A percentile compares a stretch with the other conserved stretches of the same genome.
These are phyloP conservation scores for Kazachstania taianensis DNA, from an alignment of 805 yeast species.

Conservation along the genomic window DNA sequence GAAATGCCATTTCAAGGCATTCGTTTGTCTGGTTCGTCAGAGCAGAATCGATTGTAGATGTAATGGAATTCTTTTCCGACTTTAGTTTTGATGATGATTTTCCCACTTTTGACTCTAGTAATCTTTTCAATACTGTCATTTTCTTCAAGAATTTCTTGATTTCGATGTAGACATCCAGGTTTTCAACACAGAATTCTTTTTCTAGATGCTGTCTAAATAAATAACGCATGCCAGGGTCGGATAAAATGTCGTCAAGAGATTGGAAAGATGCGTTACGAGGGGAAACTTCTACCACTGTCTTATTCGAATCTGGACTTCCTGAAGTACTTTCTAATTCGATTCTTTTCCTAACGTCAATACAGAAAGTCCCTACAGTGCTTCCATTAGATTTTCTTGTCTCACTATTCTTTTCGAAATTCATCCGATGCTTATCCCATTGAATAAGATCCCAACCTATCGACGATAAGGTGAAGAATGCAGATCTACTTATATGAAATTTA, in stretches of 20 bases:
- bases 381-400: background rate
- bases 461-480: conserved; percentile 36
- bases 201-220: conserved; percentile 58
- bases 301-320: background rate
- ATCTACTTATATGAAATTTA: conserved; percentile 28
- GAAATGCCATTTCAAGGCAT: conserved; percentile 52
- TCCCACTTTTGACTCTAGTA: conserved; percentile 24
- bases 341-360: background rate
- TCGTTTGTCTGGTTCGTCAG: conserved; percentile 39
- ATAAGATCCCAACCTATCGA: conserved; percentile 33
- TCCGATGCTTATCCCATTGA: conserved; percentile 19
- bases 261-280: background rate
- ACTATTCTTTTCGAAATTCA: conserved; percentile 1
- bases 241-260: conserved; percentile 35
- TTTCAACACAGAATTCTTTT: conserved; percentile 61
- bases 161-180: conserved; percentile 59
- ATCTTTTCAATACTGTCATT: conserved; percentile 34
- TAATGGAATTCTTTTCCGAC: conserved; percentile 15
- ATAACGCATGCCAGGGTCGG: conserved; percentile 68
- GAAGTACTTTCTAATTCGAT: background rate
- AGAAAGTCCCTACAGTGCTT: too few species aligned
- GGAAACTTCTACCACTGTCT: background rate
- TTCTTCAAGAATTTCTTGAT: conserved; percentile 43
- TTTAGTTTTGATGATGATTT: conserved; percentile 6
- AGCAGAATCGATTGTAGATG: conserved; percentile 30